These are phyloP conservation scores for Nevesoporus exiguus DNA, from an alignment of 768 basidiomycete genomes.

Conservation along the genomic window DNA sequence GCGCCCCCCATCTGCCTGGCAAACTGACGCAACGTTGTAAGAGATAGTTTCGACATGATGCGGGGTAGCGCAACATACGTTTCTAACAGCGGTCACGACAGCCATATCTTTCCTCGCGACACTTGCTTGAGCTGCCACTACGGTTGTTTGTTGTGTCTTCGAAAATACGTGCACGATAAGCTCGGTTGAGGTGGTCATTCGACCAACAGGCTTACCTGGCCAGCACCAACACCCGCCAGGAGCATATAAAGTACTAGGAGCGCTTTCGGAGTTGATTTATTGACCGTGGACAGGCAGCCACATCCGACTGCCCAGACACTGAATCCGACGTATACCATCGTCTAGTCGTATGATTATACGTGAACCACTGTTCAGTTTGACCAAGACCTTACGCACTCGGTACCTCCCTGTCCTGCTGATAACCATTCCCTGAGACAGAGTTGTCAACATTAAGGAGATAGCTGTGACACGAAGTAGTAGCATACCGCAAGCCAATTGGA, in stretches of 20 bases:
- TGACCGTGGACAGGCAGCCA: neutral
- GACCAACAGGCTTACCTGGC: neutral
- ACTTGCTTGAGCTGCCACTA: neutral
- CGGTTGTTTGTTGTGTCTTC: neutral
- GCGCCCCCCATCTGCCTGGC: neutral
- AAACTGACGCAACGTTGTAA: neutral
- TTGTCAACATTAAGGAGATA: neutral
- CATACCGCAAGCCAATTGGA: neutral
- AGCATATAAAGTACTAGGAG: neutral
- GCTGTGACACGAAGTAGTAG: neutral
- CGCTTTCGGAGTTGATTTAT: neutral
- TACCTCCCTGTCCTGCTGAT: neutral
- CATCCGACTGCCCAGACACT: neutral
- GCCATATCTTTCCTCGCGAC: neutral
- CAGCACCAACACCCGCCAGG: neutral
- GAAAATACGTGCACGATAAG: neutral
- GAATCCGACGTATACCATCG: neutral
- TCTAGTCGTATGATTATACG: neutral
- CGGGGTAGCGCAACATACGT: neutral
- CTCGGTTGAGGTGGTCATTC: neutral
- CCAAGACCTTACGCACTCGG: neutral
- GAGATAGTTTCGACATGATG: no score
- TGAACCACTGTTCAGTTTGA: no score
- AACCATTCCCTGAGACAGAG: neutral
- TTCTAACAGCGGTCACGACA: neutral